Evolutionary conservation across 495 filamentous ascomycete genomes (phyloP), one percentile per base, ranked within the genome.

Genomic region (Bacidia rubella): DNA sequence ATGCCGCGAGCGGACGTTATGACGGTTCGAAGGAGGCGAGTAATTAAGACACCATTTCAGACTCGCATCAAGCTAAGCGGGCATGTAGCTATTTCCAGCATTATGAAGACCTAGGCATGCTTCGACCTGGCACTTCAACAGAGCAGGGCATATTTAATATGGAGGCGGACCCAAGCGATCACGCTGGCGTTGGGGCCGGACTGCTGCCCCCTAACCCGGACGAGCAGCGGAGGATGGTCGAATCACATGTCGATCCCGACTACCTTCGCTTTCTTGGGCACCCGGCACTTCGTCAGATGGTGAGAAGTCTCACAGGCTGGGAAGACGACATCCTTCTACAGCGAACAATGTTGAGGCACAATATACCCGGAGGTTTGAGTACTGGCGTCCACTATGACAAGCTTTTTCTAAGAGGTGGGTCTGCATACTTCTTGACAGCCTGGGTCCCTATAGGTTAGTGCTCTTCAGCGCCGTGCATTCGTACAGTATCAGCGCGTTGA

Each of bases 301-400:
- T 82, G 11, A 66, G 74, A 0, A 63, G 62, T 52, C 70, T 81
- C 41, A 75, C 70, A 0, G 70, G 73, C 23, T 82, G 79, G 79
- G 71, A 67, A 0, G 57, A 72, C 1, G 62, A 74, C 53, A 77
- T 75, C 2, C 61, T 80, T 10, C 66, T 60, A 15, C 65, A 67
- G 41, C 64, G 74, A 15, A 73, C 73, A 0, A 57, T 81, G 21
- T 57, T 82, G 52, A 63, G 80, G 24, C 77, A 81, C 56, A 81
- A 80, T 53, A 70, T 77, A 12, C 80, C 80, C 3, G 69, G 73
- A 1, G 73, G 71, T 9, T 70, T 77, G 57, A 74, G 77, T 0
- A 83, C 78, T 50, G 77, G 75, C 0, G 74, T 82, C 0, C 80
- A 83, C 57, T 82, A 82, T 57, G 80, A 84, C 57, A 78, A 81